Conservation (phyloP, 495 filamentous ascomycete genomes). For the Parmelia sp. region DNA sequence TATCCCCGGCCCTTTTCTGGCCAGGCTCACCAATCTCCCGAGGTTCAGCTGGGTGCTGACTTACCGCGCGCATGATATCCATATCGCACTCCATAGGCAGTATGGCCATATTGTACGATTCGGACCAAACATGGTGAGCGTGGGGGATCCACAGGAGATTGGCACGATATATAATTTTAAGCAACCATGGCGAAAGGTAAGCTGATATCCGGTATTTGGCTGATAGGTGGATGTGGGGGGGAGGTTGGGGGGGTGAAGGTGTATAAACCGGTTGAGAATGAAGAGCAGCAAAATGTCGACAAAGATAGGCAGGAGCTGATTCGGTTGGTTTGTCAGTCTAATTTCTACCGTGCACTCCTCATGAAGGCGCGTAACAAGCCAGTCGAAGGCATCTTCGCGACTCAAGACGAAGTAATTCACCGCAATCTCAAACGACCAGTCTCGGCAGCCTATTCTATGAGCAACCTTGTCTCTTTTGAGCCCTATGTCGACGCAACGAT, state of each 20-base stretch:
- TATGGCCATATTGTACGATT: conserved; percentile 53
- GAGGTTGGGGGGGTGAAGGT: too few species aligned
- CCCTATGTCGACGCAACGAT: conserved; percentile 31
- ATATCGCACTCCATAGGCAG: conserved; percentile 38
- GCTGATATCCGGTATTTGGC: too few species aligned
- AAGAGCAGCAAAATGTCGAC: too few species aligned
- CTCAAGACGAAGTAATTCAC: conserved; percentile 39
- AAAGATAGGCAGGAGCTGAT: too few species aligned
- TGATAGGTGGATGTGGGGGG: too few species aligned
- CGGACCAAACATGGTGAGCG: conserved; percentile 44
- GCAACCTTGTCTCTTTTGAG: conserved; percentile 26
- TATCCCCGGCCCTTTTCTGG: conserved; percentile 43
- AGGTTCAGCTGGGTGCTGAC: conserved; percentile 30
- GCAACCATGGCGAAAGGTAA: conserved; percentile 24
- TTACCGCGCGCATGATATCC: conserved; percentile 18
- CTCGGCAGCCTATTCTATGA: conserved; percentile 34
- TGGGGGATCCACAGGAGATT: conserved; percentile 40
- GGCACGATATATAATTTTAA: conserved; percentile 34
- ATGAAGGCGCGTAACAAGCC: conserved; percentile 11
- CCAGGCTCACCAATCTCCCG: conserved; percentile 33
- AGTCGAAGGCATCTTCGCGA: conserved; percentile 32
- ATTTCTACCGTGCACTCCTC: too few species aligned
- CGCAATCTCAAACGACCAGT: conserved; percentile 36
- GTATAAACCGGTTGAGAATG: too few species aligned
- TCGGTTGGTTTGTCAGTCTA: too few species aligned